phyloP scores from a whole-genome alignment of 2,329 filamentous ascomycete genomes.

The Cytospora piceicola region DNA sequence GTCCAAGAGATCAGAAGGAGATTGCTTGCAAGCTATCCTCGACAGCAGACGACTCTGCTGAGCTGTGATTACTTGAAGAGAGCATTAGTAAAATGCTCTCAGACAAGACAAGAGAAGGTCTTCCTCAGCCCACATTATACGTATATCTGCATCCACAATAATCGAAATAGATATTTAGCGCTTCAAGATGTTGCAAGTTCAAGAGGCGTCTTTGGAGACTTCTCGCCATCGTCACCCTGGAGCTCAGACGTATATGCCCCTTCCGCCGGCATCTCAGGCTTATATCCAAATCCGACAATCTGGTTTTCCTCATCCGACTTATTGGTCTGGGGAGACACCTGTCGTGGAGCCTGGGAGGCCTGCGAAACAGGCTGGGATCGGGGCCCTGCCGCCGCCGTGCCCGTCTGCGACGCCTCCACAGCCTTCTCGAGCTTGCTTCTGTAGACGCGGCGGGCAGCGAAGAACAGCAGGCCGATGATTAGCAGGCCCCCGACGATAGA shows the following conservation, averaged over 20 bases:
- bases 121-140: no score
- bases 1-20: no score
- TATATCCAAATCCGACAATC: conserved; percentile 13
- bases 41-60: no score
- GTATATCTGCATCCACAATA: no score
- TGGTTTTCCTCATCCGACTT: conserved; percentile 13
- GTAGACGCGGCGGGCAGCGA: conserved; percentile 3
- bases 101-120: no score
- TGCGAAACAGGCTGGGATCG: conserved; percentile 1
- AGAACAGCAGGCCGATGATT: conserved; percentile 3
- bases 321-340: not conserved
- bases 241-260: conserved; percentile 6
- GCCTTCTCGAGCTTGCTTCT: conserved; percentile 8
- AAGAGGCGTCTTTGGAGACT: no score
- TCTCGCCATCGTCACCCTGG: not conserved
- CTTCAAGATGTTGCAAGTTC: no score
- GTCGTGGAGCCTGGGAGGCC: not conserved
- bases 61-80: no score
- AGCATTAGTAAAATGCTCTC: no score
- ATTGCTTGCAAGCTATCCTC: no score
- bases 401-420: not conserved
- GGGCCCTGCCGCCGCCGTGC: not conserved
- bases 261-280: conserved; percentile 14
- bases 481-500: conserved; percentile 16
- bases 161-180: no score